A percentile compares a stretch with the other conserved stretches of the same genome.
These are phyloP conservation scores for Casuarina equisetifolia DNA, from an alignment of 306 rosid genomes.

Conservation along the genomic window DNA sequence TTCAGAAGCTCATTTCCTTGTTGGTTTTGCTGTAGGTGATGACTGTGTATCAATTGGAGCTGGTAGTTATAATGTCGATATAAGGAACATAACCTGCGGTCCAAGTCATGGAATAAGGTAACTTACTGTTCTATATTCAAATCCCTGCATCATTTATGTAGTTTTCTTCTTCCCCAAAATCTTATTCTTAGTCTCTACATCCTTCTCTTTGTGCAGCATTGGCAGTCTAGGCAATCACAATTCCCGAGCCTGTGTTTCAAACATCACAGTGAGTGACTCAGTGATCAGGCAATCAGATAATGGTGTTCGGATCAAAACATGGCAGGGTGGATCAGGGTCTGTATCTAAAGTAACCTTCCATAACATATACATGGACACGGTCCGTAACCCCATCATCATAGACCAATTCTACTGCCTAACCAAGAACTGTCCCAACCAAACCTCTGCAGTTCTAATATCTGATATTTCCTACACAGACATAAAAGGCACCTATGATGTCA, in stretches of 20 bases:
- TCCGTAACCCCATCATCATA: slow-evolving; percentile 54
- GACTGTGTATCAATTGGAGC: slow-evolving; percentile 63
- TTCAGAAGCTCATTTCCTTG: not conserved
- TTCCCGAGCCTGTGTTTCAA: slow-evolving; percentile 48
- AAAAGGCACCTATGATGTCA: slow-evolving; percentile 55
- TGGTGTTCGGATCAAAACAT: slow-evolving; percentile 58
- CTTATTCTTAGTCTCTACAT: not conserved
- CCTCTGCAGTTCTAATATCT: slow-evolving; percentile 46
- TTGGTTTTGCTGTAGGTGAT: slow-evolving; percentile 37
- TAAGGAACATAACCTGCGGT: slow-evolving; percentile 48
- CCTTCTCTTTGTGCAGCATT: slow-evolving; percentile 23
- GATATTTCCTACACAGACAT: slow-evolving; percentile 45
- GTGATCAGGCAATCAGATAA: slow-evolving; percentile 46
- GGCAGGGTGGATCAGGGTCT: slow-evolving; percentile 61
- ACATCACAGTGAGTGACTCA: slow-evolving; percentile 43
- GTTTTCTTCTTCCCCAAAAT: no score
- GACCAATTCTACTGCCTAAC: slow-evolving; percentile 62
- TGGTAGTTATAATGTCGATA: slow-evolving; percentile 52
- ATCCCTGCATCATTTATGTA: no score
- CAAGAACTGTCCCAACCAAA: slow-evolving; percentile 53
- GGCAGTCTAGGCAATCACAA: slow-evolving; percentile 49
- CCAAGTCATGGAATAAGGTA: slow-evolving; percentile 73
- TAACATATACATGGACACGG: slow-evolving; percentile 41
- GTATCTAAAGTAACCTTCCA: slow-evolving; percentile 39
- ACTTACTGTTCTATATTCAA: not conserved